A percentile compares a stretch with the other conserved stretches of the same genome.
Evolutionary conservation across 2,329 filamentous ascomycete species (phyloP).

Genomic region (Chaetomium olivaceum): DNA sequence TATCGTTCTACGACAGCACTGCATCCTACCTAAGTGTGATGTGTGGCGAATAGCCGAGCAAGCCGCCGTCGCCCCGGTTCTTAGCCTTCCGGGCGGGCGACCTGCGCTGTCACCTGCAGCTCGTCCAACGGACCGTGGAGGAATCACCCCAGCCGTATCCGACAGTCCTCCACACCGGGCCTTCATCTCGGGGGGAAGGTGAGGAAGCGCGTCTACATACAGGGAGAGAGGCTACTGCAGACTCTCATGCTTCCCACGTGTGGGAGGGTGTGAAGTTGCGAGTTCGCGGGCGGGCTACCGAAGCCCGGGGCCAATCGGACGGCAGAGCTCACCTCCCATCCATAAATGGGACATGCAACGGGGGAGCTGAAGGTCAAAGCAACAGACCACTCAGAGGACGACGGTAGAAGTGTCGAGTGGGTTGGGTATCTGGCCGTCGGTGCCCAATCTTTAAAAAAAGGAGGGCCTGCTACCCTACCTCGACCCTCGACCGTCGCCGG

Average conservation of each 20-base stretch:
- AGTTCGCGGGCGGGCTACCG: neutral
- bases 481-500: neutral
- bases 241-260: neutral
- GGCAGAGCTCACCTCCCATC: constrained; percentile 4
- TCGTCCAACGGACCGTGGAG: neutral
- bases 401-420: neutral
- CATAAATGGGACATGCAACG: neutral
- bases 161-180: neutral
- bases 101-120: neutral
- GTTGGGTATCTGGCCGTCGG: constrained; percentile 20
- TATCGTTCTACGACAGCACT: neutral
- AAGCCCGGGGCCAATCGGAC: constrained; percentile 4
- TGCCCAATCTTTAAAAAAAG: constrained; percentile 18
- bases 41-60: neutral
- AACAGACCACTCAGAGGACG: constrained; percentile 9
- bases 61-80: neutral
- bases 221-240: neutral
- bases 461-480: constrained; percentile 9
- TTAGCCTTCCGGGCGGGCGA: neutral
- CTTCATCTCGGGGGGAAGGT: neutral
- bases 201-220: neutral
- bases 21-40: neutral
- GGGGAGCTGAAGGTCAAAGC: constrained; percentile 7
- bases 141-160: neutral
- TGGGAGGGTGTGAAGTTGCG: neutral